These are phyloP conservation scores for Nakazawaea wyomingensis DNA, from an alignment of 805 yeast species.

Conservation along the genomic window DNA sequence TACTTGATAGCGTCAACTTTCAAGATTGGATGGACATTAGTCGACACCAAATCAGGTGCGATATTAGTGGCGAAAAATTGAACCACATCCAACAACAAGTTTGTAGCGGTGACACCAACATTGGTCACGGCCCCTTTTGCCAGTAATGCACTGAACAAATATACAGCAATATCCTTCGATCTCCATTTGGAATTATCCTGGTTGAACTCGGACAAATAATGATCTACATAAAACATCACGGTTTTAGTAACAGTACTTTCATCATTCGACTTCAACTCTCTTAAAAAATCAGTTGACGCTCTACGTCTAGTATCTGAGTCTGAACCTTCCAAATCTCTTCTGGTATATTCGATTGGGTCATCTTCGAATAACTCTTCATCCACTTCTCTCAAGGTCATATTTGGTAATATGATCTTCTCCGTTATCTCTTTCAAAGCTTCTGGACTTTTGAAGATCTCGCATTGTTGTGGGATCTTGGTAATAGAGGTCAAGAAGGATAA, in stretches of 20 bases:
- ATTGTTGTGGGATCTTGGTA: constrained; percentile 63
- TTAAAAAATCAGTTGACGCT: constrained; percentile 86
- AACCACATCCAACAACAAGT: constrained; percentile 78
- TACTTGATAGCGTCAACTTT: constrained; percentile 91
- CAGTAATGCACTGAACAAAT: constrained; percentile 83
- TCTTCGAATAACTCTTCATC: constrained; percentile 95
- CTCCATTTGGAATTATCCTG: constrained; percentile 60
- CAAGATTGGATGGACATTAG: constrained; percentile 64
- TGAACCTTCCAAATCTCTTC: constrained; percentile 93
- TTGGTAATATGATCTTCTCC: constrained; percentile 83
- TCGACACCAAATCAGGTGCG: constrained; percentile 71
- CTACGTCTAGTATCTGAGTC: constrained; percentile 91
- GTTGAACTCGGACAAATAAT: constrained; percentile 53
- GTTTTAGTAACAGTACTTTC: constrained; percentile 70
- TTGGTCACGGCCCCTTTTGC: constrained; percentile 86
- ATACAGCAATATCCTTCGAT: constrained; percentile 80
- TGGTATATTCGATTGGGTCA: constrained; percentile 89
- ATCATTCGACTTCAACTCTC: constrained; percentile 77
- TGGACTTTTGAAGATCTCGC: constrained; percentile 55
- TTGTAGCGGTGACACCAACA: constrained; percentile 83
- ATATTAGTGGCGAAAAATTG: constrained; percentile 76
- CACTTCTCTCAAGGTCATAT: constrained; percentile 74
- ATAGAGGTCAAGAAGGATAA: constrained; percentile 80
- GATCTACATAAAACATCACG: constrained; percentile 66
- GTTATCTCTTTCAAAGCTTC: constrained; percentile 69